Percentiles rank a stretch among this genome's conserved stretches.
Conservation (phyloP, 768 basidiomycete species). For the Kwoniella newhampshirensis region DNA sequence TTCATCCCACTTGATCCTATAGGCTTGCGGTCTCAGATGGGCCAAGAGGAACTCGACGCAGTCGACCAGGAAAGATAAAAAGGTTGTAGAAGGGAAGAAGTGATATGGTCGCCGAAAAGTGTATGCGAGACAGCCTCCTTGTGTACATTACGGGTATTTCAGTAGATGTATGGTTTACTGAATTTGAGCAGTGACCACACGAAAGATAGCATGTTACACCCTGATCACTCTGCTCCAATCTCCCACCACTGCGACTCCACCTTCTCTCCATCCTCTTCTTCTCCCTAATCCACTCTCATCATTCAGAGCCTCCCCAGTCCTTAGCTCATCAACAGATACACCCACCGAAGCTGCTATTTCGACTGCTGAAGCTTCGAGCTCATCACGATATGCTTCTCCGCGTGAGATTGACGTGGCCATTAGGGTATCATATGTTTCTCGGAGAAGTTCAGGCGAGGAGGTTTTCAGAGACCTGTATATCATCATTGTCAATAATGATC, state of each 20-base stretch:
- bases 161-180: neutral
- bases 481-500: no score
- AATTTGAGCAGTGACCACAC: no score
- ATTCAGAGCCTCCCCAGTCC: constrained; percentile 35
- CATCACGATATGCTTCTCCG: constrained; percentile 55
- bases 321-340: constrained; percentile 34
- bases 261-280: constrained; percentile 40
- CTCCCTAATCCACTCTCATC: constrained; percentile 8
- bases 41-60: constrained; percentile 67
- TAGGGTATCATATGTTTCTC: constrained; percentile 81
- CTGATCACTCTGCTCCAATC: constrained; percentile 35
- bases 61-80: constrained; percentile 40
- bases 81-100: constrained; percentile 30
- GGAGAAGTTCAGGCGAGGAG: constrained; percentile 73
- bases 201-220: neutral
- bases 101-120: neutral
- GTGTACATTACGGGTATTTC: neutral
- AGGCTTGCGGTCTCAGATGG: constrained; percentile 85
- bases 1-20: neutral
- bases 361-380: constrained; percentile 23
- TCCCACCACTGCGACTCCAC: constrained; percentile 7
- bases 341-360: constrained; percentile 32
- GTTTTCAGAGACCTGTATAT: constrained; percentile 81
- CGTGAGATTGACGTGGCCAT: constrained; percentile 10
- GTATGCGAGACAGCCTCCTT: neutral